These are phyloP conservation scores for Ustilago nuda DNA, from an alignment of 1,284 basidiomycete species.

Conservation along the genomic window DNA sequence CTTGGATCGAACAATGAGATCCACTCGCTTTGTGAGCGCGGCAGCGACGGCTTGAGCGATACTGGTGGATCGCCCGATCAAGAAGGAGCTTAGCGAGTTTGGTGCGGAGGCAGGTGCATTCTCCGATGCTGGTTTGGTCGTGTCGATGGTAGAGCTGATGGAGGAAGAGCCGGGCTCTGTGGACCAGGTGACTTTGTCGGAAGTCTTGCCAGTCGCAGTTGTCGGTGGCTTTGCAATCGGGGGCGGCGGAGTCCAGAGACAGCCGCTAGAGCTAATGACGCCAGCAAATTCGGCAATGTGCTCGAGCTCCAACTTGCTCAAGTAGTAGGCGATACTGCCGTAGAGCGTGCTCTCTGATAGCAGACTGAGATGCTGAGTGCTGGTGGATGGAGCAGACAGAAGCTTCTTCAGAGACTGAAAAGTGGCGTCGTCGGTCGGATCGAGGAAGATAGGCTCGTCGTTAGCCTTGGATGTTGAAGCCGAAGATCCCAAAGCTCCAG, in stretches of 20 bases:
- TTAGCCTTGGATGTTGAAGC: slow-evolving; percentile 11
- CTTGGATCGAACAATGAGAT: slow-evolving; percentile 48
- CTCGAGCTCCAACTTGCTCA: slow-evolving; percentile 55
- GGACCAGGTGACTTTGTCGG: slow-evolving; percentile 35
- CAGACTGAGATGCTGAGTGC: slow-evolving; percentile 57
- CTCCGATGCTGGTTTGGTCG: neutral
- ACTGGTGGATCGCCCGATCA: slow-evolving; percentile 44
- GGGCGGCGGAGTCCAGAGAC: slow-evolving; percentile 57
- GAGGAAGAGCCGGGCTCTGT: slow-evolving; percentile 33
- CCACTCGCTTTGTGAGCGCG: slow-evolving; percentile 56
- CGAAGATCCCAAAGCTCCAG: slow-evolving; percentile 3
- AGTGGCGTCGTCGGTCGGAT: slow-evolving; percentile 55
- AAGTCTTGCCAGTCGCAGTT: neutral
- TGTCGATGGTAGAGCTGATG: neutral
- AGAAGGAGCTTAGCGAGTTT: slow-evolving; percentile 36
- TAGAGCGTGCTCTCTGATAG: slow-evolving; percentile 58
- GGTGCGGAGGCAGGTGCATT: neutral
- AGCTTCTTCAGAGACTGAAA: slow-evolving; percentile 62
- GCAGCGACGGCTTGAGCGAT: slow-evolving; percentile 55
- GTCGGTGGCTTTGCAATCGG: slow-evolving; percentile 15
- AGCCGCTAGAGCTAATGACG: slow-evolving; percentile 52
- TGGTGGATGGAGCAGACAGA: slow-evolving; percentile 55
- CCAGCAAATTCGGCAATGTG: slow-evolving; percentile 56
- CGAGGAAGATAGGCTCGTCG: slow-evolving; percentile 40
- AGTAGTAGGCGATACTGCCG: slow-evolving; percentile 63